These are phyloP conservation scores for Sugiyamaella xylanicola DNA, from an alignment of 1,139 yeast genomes.

Conservation along the genomic window DNA sequence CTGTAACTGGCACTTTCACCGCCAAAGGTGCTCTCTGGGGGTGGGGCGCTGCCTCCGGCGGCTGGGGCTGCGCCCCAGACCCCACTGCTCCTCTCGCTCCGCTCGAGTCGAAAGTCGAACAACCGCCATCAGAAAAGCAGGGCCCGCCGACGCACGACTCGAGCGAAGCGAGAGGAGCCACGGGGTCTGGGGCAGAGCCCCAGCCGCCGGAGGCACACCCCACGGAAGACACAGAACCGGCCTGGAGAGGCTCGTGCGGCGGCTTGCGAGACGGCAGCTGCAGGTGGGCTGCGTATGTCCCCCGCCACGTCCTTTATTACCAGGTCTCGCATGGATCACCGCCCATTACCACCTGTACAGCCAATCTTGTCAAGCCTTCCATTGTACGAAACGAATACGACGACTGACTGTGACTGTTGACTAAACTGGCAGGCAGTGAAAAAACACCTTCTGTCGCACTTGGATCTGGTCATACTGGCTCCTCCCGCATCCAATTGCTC, in stretches of 20 bases:
- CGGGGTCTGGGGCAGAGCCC: background rate
- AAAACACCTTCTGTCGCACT: no score
- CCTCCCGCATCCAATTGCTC: background rate
- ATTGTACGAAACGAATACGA: background rate
- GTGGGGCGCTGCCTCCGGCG: background rate
- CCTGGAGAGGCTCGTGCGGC: background rate
- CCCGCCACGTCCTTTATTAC: constrained; percentile 16
- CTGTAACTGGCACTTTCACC: background rate
- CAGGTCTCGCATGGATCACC: background rate
- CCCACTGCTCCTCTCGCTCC: background rate
- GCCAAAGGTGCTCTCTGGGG: background rate
- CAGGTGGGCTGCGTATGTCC: no score
- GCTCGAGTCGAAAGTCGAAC: background rate
- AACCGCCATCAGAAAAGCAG: background rate
- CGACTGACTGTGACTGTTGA: no score
- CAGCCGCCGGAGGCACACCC: background rate
- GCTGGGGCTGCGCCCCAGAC: background rate
- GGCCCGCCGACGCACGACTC: background rate
- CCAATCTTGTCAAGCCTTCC: background rate
- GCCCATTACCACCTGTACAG: background rate
- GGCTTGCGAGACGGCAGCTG: background rate
- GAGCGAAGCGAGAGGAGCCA: background rate
- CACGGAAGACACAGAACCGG: no score
- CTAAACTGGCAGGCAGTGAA: no score
- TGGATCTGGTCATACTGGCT: background rate